These are phyloP conservation scores for Turritis glabra DNA, from an alignment of 345 rosid species.

Conservation along the genomic window DNA sequence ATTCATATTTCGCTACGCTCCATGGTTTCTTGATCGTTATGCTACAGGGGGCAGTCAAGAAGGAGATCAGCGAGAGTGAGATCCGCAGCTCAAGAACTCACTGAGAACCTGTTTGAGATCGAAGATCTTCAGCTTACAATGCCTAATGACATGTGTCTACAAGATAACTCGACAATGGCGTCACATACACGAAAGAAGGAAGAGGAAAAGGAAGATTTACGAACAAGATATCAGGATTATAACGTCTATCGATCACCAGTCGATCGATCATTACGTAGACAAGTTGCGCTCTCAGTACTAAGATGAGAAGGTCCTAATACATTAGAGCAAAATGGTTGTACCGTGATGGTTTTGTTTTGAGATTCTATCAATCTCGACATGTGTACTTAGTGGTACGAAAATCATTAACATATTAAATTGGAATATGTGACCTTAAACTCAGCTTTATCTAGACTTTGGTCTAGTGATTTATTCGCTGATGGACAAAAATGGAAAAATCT, in stretches of 20 bases:
- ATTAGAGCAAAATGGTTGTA: neutral
- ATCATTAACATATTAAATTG: neutral
- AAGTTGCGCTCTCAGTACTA: constrained; percentile 46
- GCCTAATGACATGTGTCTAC: constrained; percentile 6
- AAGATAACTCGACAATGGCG: neutral
- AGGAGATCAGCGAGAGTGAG: constrained; percentile 62
- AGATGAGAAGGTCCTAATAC: constrained; percentile 45
- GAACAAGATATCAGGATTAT: constrained; percentile 30
- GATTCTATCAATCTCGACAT: neutral
- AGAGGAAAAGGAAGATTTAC: constrained; percentile 20
- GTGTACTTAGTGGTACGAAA: neutral
- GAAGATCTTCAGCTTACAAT: constrained; percentile 44
- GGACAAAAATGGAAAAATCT: too few species aligned
- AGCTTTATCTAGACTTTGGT: too few species aligned
- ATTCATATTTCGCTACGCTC: neutral
- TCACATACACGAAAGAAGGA: constrained; percentile 28
- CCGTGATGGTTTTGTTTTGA: neutral
- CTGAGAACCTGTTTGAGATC: constrained; percentile 62
- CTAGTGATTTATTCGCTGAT: too few species aligned
- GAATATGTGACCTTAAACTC: too few species aligned
- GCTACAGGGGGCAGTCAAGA: constrained; percentile 55
- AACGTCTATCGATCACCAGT: constrained; percentile 45
- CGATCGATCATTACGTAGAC: constrained; percentile 54
- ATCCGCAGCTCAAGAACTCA: constrained; percentile 35
- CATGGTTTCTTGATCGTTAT: constrained; percentile 6